Evolutionary conservation across 371 early-diverging fungal genomes (phyloP), one percentile per base, ranked within the genome.

Genomic region (Dentiscutata heterogama): DNA sequence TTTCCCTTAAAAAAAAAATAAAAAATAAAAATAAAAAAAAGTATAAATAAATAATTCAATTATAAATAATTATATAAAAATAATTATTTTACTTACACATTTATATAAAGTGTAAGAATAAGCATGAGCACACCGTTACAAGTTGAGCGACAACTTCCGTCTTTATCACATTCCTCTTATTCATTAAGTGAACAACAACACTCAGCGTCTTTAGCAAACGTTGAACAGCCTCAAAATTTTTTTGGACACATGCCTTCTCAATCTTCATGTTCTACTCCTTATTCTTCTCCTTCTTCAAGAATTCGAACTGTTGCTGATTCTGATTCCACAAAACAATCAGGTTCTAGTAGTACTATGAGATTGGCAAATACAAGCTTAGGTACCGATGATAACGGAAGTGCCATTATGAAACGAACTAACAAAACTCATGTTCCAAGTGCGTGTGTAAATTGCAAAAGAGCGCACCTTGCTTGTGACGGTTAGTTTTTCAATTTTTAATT

Each of bases 381-480:
- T 25, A 13, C 11, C 18, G 70, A 70, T 6, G 70, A 70, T 46
- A 67, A 58, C 22, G 67, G 67, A 67, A n/a, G 70, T 50, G 22
- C 77, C 54, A 51, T 63, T n/a, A 29, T 86, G 58, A 31, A 60
- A 25, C 27, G 83, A 51, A 81, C 60, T n/a, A 81, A 79, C 54
- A 84, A 80, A 61, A 83, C 84, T 60, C 84, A 88, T 73, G 88
- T 88, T 27, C 86, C 88, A 27, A 88, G 88, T 63, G 89, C 90
- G 61, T 92, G 93, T 85, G 85, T 90, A 50, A 91, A 93, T 84
- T 93, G 93, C 84, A 92, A 91, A 70, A 88, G 89, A 72, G 90
- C 93, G 6, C 93, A 93, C 82, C 86, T 93, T 56, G 93, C 93
- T n/a, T 93, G 93, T 84, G 92, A 93, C 70, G 79, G 84, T 84